Evolutionary conservation across 768 basidiomycete species (phyloP), one percentile per base, ranked within the genome.

Genomic region (Paxillus rubicundulus): DNA sequence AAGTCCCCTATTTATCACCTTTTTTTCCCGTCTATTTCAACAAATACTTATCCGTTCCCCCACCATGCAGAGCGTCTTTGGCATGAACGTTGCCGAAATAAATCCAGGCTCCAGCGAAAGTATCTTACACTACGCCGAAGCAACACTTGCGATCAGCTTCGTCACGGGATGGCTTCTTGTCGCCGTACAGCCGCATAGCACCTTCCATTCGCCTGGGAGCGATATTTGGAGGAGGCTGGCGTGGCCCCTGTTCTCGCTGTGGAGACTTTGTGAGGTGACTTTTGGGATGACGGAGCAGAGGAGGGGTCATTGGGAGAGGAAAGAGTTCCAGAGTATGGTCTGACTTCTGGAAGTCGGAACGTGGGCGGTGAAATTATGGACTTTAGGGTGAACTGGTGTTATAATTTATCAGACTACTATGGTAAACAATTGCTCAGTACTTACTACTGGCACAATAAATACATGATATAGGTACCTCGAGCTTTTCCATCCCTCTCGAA

Each of bases 161-260:
- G 38, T 71, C 7, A 79, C 80, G 6, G 63, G 78, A 30, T 82
- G 80, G 80, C 61, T 80, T 34, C 73, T 83, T 44, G 70, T 80
- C 28, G 74, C 78, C 5, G 77, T 78, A 62, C 78, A 80, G 16
- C 14, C 17, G 5, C 33, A 33, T 17, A 34, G 17, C 9, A 28
- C n/a, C 13, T 18, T 47, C 47, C 47, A 47, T 34, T 17, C 21
- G 14, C 28, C 32, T 12, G 47, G 47, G 9, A 24, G 28, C 14
- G 47, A 37, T n/a, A 16, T 47, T 20, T 33, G 47, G 47, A 21
- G 17, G 33, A 28, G 47, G n/a, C 33, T 47, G 28, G 32, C 13
- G 21, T 47, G 47, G 47, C 47, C 47, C 10, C n/a, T 18, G 37
- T 9, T 38, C 6, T 38, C 4, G 9, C 9, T 38, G 17, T 38